Evolutionary conservation across 2,329 filamentous ascomycete genomes (phyloP), one percentile per base, ranked within the genome.

Genomic region (Botryosphaeria dothidea): DNA sequence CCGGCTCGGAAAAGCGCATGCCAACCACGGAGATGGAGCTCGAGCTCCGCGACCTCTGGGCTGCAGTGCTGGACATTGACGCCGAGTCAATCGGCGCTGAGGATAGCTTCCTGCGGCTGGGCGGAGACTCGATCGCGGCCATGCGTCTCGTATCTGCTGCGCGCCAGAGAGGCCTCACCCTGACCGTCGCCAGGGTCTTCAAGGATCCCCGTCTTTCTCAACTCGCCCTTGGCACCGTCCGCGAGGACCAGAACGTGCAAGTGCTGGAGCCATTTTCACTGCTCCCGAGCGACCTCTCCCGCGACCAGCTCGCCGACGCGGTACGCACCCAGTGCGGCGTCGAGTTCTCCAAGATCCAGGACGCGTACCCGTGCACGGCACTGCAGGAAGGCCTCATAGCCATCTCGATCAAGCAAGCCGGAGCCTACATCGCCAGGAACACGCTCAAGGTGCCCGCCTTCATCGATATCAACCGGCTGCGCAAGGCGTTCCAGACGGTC

Each of bases 381-480:
- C 74, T 85, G 1, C 85, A 87, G 66, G 84, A 85, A 69, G 83
- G 81, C 1, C 77, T 87, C 2, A 82, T 87, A 76, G 82, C 84
- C 0, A 71, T 86, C 4, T 83, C 84, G 2, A 78, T 79, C 65
- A 84, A 83, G 69, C 76, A 82, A 29, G 77, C 79, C 29, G 84
- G 83, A 51, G 81, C 82, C 0, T 87, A 86, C 43, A 79, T 86
- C 2, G 83, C 82, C 25, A 19, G 27, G 25, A 45, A 48, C 19
- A 25, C 31, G 11, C 23, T 61, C 13, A 25, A 25, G n/a, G 25
- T 61, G 8, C 57, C 43, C 11, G 60, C 71, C 3, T 64, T 73
- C 3, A 69, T 82, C 6, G 69, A 76, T 51, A 38, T 76, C 8
- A 29, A 67, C 4, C 70, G 70, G 13, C 83, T 84, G 72, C 79